Base-by-base conservation (phyloP, 2,329 filamentous ascomycete species). In the Verticillium zaregamsianum region DNA sequence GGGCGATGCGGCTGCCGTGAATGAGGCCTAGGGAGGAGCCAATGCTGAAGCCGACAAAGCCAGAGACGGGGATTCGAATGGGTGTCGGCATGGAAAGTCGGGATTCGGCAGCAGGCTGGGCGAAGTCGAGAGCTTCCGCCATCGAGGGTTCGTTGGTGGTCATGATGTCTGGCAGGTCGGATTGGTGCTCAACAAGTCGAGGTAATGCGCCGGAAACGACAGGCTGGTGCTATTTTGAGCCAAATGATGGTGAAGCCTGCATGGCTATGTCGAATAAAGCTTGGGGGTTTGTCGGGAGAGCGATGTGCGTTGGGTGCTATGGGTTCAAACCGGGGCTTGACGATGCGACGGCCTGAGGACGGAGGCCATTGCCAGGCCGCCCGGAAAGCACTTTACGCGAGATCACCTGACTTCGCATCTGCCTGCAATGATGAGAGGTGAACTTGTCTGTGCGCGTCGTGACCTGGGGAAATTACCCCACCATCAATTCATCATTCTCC, bases 1-100 rank as follows among this genome's bases (percentile, higher is more conserved):
- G 89, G 1, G 91, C 86, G 72, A 85, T 87, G 70, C 88, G 88
- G 62, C 88, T 88, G 28, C 92, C 92, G 61, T 93, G 86, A 7
- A 86, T 82, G 20, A 88, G 79, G 31, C 93, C 93, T 14, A 97
- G 79, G 1, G 79, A 79, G 71, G 91, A 82, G 60, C 92, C 92
- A n/a, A 88, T 79, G 4, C 85, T 68, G 67, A 91, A 90, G 7
- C 89, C 87, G 31, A 87, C 78, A 12, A 83, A 65, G 3, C 86
- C 81, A 14, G 89, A 88, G 59, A 90, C 78, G 39, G 89, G 82
- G 40, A 95, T 81, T 63, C 92, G 89, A 20, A 84, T 72, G 39
- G 84, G 76, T 54, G 89, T 84, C 57, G 87, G 83, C 60, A 93
- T 84, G 37, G 88, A 89, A 9, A 86, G 79, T 3, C 84, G 81